Evolutionary conservation across 2,329 filamentous ascomycete species (phyloP).

Genomic region (Dothistroma septosporum): DNA sequence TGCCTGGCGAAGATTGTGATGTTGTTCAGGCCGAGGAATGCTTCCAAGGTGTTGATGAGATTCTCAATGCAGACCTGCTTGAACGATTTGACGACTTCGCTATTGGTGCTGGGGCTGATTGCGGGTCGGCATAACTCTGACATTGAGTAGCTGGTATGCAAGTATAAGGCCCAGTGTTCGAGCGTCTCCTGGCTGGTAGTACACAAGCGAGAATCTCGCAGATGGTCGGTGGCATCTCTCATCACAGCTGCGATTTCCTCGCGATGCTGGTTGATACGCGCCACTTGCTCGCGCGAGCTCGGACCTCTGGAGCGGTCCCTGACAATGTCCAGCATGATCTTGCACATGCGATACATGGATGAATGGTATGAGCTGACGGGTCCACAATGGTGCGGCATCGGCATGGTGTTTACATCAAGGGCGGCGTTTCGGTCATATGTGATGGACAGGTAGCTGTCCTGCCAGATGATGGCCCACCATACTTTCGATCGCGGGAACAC

Average conservation of each 20-base stretch:
- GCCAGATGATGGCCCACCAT: slow-evolving; percentile 62
- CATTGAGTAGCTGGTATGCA: slow-evolving; percentile 59
- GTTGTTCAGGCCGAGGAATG: slow-evolving; percentile 57
- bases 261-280: slow-evolving; percentile 53
- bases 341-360: slow-evolving; percentile 53
- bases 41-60: slow-evolving; percentile 54
- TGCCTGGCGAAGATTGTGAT: slow-evolving; percentile 42
- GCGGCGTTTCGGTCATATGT: slow-evolving; percentile 60
- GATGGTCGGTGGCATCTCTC: slow-evolving; percentile 54
- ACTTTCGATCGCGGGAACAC: slow-evolving; percentile 36
- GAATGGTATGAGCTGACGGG: slow-evolving; percentile 55
- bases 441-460: slow-evolving; percentile 60
- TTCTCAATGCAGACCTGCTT: slow-evolving; percentile 54
- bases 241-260: slow-evolving; percentile 56
- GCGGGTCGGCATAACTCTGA: slow-evolving; percentile 60
- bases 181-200: slow-evolving; percentile 51
- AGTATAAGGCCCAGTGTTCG: slow-evolving; percentile 57
- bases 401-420: slow-evolving; percentile 47
- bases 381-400: slow-evolving; percentile 34
- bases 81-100: slow-evolving; percentile 46
- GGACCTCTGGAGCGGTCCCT: slow-evolving; percentile 54
- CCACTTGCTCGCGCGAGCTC: slow-evolving; percentile 49
- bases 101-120: slow-evolving; percentile 50
- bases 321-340: slow-evolving; percentile 58
- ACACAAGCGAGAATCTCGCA: slow-evolving; percentile 52